Evolutionary conservation across 352 stramenopile species (phyloP), one percentile per base, ranked within the genome.

Genomic region (Pythium sukuiense): DNA sequence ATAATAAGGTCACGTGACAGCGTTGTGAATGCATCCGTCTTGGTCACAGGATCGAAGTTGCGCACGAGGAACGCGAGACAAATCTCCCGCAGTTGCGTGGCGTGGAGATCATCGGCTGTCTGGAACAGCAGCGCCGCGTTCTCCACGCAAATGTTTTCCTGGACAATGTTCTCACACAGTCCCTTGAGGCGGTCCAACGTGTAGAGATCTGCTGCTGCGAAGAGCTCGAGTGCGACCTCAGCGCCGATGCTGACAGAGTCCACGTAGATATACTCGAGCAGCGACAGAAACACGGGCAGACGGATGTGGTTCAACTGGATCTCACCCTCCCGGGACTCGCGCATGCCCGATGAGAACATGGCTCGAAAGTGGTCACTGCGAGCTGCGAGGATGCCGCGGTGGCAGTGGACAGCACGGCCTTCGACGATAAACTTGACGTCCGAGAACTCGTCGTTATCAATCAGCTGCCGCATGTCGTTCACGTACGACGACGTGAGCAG

Each of bases 221-320:
- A 98, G 7, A 99, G 74, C 67, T 98, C 93, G 27, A 98, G 84
- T 30, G 95, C 95, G 78, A 98, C 91, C 63, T 98, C 92, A 12
- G 96, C 72, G 13, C 72, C 76, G 35, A 98, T 88, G 69, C 96
- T 90, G 35, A 98, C 92, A n/a, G 86, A 85, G 71, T 99, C 96
- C 16, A 96, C 97, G 76, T 99, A 99, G 70, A 99, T 89, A 87
- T 98, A 99, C 76, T 99, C 92, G 64, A 99, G 73, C 61, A 99
- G 80, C 43, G 96, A 77, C 26, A 98, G 71, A 76, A 99, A 99
- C 6, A 98, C 95, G 0, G 87, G 80, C 32, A 93, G 75, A 26
- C 90, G 89, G 55, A 97, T 97, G 64, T 97, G 91, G 53, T 84
- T 79, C 49, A 99, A 82, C 6, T 78, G 69, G 39, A 99, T 95